Percentiles rank a stretch among this genome's conserved stretches.
These are phyloP conservation scores for Aurantiochytrium sp. DNA, from an alignment of 108 stramenopile genomes.

Conservation along the genomic window DNA sequence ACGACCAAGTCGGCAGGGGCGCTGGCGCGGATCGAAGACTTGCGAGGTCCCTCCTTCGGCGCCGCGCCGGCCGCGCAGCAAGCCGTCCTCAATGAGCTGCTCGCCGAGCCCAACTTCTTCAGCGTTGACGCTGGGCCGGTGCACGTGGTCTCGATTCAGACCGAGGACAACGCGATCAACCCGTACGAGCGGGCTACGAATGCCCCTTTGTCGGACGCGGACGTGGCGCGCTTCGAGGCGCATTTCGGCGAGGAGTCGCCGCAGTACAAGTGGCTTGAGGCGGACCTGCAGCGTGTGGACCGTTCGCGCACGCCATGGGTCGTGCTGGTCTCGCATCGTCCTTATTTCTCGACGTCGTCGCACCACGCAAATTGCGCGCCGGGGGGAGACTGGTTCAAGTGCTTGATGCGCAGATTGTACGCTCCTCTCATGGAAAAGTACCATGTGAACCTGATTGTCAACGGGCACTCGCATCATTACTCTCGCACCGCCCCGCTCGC, in stretches of 20 bases:
- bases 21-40: not conserved
- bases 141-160: not conserved
- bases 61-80: not conserved
- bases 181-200: constrained; percentile 23
- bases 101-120: not conserved
- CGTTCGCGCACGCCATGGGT: constrained; percentile 12
- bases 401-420: not conserved
- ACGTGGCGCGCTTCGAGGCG: not conserved
- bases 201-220: not conserved
- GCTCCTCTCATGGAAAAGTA: not conserved
- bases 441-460: not conserved
- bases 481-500: not conserved
- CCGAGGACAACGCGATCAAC: not conserved
- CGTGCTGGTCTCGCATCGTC: not conserved
- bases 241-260: not conserved
- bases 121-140: constrained; percentile 6
- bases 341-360: not conserved
- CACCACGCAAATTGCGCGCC: not conserved
- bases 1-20: not conserved
- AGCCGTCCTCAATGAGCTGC: not conserved
- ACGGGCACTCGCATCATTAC: constrained; percentile 24
- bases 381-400: not conserved
- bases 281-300: not conserved
- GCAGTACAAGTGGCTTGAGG: constrained; percentile 25
- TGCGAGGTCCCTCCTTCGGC: not conserved